Evolutionary conservation across 768 basidiomycete genomes (phyloP).

Genomic region (Phlebiopsis gigantea): DNA sequence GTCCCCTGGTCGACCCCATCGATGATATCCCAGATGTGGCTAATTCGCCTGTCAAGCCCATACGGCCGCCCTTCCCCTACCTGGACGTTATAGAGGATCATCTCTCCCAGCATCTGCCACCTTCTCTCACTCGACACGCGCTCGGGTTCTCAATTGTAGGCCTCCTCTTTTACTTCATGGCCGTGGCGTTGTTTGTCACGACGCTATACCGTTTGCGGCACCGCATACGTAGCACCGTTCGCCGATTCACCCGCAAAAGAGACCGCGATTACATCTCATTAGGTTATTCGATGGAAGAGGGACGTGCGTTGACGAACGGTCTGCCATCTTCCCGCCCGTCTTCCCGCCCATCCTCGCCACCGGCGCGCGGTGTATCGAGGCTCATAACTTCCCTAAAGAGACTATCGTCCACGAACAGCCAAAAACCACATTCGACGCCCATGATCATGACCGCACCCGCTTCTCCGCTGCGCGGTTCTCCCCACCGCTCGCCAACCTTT

Average conservation of each 20-base stretch:
- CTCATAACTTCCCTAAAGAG: slow-evolving; percentile 17
- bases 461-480: slow-evolving; percentile 23
- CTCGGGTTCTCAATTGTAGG: slow-evolving; percentile 70
- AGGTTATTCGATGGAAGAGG: slow-evolving; percentile 29
- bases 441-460: slow-evolving; percentile 15
- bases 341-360: slow-evolving; percentile 40
- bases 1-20: slow-evolving; percentile 69
- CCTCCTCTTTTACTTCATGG: slow-evolving; percentile 49
- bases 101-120: slow-evolving; percentile 62
- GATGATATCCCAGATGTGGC: slow-evolving; percentile 54
- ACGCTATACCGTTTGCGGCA: slow-evolving; percentile 55
- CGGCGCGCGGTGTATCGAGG: slow-evolving; percentile 34
- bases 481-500: slow-evolving; percentile 23
- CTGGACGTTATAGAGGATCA: slow-evolving; percentile 58
- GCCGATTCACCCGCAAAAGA: slow-evolving; percentile 29
- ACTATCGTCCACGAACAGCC: slow-evolving; percentile 15
- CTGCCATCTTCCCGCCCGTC: slow-evolving; percentile 26
- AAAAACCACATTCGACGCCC: slow-evolving; percentile 14
- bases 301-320: slow-evolving; percentile 17
- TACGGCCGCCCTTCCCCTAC: slow-evolving; percentile 57
- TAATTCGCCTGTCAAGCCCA: slow-evolving; percentile 53
- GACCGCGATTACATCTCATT: slow-evolving; percentile 23
- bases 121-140: slow-evolving; percentile 53
- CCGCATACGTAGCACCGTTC: slow-evolving; percentile 39
- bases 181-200: slow-evolving; percentile 38